These are phyloP conservation scores for Emydomyces testavorans DNA, from an alignment of 2,329 filamentous ascomycete genomes.

Conservation along the genomic window DNA sequence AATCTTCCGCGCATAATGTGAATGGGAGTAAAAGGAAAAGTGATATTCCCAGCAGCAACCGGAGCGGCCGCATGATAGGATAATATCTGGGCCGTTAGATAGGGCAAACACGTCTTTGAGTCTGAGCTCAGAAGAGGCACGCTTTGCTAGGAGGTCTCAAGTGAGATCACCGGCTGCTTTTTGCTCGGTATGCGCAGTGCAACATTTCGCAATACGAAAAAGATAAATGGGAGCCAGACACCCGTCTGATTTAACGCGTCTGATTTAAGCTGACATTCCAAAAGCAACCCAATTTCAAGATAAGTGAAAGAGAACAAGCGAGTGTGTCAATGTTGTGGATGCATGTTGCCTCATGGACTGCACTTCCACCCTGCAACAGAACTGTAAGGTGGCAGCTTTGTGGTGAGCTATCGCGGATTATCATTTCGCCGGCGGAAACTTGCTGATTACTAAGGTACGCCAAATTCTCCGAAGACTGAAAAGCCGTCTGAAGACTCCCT, in stretches of 20 bases:
- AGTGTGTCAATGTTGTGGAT: too few species aligned
- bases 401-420: constrained; percentile 9
- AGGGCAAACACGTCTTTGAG: neutral
- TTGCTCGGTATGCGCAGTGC: neutral
- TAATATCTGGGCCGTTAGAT: neutral
- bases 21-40: constrained; percentile 30
- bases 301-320: neutral
- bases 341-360: too few species aligned
- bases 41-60: constrained; percentile 25
- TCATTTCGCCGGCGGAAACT: neutral
- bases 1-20: constrained; percentile 35
- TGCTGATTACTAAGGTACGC: neutral
- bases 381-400: constrained; percentile 10
- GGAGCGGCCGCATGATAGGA: constrained; percentile 27
- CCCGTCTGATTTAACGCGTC: too few species aligned
- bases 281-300: too few species aligned
- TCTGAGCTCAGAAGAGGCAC: neutral
- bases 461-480: too few species aligned
- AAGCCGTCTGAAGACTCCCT: too few species aligned
- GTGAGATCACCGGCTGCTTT: neutral
- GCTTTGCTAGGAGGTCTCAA: neutral
- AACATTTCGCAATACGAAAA: constrained; percentile 1
- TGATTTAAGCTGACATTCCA: too few species aligned
- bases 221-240: too few species aligned
- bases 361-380: too few species aligned